Percentiles rank a stretch among this genome's conserved stretches.
phyloP scores from a whole-genome alignment of 2,329 filamentous ascomycete species.

The Xylaria sp. region DNA sequence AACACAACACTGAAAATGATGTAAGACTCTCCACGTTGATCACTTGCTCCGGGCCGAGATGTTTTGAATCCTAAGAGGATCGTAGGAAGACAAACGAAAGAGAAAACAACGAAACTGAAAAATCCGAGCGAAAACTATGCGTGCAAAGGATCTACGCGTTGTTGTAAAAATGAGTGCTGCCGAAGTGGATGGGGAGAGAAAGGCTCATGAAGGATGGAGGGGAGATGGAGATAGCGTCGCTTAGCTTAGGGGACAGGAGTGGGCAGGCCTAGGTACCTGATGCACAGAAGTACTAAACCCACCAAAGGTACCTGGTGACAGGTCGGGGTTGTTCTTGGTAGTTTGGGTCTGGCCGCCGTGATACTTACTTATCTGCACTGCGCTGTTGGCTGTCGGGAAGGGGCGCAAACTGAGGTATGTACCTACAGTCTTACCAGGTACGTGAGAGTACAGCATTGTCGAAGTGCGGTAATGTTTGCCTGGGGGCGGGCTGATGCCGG shows the following conservation, averaged over 20 bases:
- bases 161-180: slow-evolving; percentile 8
- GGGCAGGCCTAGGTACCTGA: slow-evolving; percentile 11
- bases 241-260: slow-evolving; percentile 30
- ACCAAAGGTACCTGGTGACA: not conserved
- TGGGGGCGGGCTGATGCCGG: not conserved
- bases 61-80: slow-evolving; percentile 14
- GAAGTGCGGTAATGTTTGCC: not conserved
- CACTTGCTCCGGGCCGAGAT: slow-evolving; percentile 7
- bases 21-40: slow-evolving; percentile 4
- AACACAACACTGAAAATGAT: slow-evolving; percentile 15
- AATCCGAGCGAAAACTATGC: slow-evolving; percentile 14
- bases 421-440: not conserved
- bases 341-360: not conserved
- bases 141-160: slow-evolving; percentile 24
- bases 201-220: slow-evolving; percentile 30
- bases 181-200: slow-evolving; percentile 22
- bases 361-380: not conserved
- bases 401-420: not conserved
- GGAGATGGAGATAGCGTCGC: slow-evolving; percentile 22
- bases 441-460: not conserved
- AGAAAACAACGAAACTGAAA: slow-evolving; percentile 1
- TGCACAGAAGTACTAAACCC: slow-evolving; percentile 2
- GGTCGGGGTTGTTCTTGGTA: not conserved
- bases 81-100: slow-evolving; percentile 3
- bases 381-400: not conserved